Evolutionary conservation across 305 asterid genomes (phyloP), one percentile per base, ranked within the genome.

Genomic region (Fraxinus nigra): DNA sequence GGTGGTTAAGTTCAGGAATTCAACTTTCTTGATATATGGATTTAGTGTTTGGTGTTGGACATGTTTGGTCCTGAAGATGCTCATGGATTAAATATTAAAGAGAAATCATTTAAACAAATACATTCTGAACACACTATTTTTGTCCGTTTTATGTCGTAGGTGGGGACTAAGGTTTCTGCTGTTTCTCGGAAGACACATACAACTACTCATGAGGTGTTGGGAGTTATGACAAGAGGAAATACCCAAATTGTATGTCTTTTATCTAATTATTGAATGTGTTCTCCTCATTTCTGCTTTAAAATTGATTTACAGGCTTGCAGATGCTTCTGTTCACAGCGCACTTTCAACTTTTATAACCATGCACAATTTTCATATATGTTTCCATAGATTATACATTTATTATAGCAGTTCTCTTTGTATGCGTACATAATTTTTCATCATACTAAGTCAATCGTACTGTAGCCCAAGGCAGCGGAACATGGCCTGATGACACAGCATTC

Each of bases 131-230:
- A 22, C 77, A 74, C 82, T 40, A 9, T 63, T 51, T 33, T 14
- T 22, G 9, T 67, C 38, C 78, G 22, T 63, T 77, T 28, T 80
- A 24, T 48, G 43, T 43, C 81, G 69, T 82, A 96, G 99, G 98
- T 94, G 89, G 98, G 98, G 87, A 90, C 90, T 76, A 96, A 94
- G 85, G 97, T 96, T 83, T 89, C 98, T 37, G 99, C 97, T 77
- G 99, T 96, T 84, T 96, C 98, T 9, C 83, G 99, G 92, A 96
- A 96, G 92, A 83, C 78, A 26, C 89, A 94, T 82, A 94, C 99
- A n/a, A 96, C 98, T 46, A 91, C 94, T 14, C 93, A 93, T 73
- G 98, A 96, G 87, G 97, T 94, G 78, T 86, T 96, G 89, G 99
- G 99, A 78, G 95, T 96, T 84, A 67, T 90, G 91, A 96, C 95